These are phyloP conservation scores for Hibiscus mutabilis DNA, from an alignment of 345 rosid genomes.

Conservation along the genomic window DNA sequence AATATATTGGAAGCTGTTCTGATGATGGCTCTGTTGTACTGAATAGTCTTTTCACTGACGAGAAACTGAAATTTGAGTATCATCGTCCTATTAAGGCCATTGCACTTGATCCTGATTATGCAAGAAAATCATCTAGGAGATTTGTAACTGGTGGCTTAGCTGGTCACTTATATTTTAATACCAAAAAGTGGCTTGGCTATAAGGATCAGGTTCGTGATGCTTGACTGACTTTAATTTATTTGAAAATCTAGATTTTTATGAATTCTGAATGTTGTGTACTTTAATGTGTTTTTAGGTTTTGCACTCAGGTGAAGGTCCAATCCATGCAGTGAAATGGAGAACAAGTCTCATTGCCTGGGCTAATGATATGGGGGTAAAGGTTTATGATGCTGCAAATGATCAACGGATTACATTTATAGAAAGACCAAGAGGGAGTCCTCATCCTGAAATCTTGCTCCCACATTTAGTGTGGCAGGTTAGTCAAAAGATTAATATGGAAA, in stretches of 20 bases:
- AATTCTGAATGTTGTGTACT: conserved; percentile 7
- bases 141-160: conserved; percentile 98
- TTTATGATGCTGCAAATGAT: conserved; percentile 86
- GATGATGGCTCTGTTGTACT: conserved; percentile 93
- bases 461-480: conserved; percentile 99
- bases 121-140: conserved; percentile 61
- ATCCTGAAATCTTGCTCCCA: conserved; percentile 83
- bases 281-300: conserved; percentile 46
- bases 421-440: conserved; percentile 87
- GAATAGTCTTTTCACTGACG: conserved; percentile 93
- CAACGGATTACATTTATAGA: conserved; percentile 93
- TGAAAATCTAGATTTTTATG: conserved; percentile 5
- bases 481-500: conserved; percentile 1
- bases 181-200: conserved; percentile 88
- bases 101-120: conserved; percentile 88
- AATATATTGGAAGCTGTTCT: conserved; percentile 94
- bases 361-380: conserved; percentile 93
- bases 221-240: not conserved
- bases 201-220: conserved; percentile 71
- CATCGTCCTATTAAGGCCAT: conserved; percentile 98
- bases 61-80: conserved; percentile 80
- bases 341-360: conserved; percentile 97
- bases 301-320: conserved; percentile 99
- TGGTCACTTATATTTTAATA: conserved; percentile 77
- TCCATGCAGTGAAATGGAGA: conserved; percentile 94